Percentiles rank a stretch among this genome's conserved stretches.
Evolutionary conservation across 345 rosid species (phyloP).

Genomic region (Mallotus nudiflorus): DNA sequence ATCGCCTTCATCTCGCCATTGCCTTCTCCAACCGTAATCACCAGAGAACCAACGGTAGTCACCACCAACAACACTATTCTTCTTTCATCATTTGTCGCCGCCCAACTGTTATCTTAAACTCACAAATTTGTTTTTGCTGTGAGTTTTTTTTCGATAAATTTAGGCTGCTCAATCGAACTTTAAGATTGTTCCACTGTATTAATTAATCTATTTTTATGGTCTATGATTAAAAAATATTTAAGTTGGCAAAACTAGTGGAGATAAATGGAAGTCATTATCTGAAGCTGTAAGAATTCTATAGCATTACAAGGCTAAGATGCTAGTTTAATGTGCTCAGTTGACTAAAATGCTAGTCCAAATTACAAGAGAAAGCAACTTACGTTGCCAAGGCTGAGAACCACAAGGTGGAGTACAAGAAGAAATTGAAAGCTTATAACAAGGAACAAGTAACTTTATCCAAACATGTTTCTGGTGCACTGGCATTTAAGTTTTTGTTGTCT

Average conservation of each 20-base stretch:
- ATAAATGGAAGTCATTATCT: slow-evolving; percentile 86
- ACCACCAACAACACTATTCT: too few relatives aligned
- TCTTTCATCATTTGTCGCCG: too few relatives aligned
- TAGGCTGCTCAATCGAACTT: neutral
- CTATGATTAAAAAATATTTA: slow-evolving; percentile 13
- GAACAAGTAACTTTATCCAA: too few relatives aligned
- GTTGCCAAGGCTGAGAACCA: slow-evolving; percentile 79
- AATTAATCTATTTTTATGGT: neutral
- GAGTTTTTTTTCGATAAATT: slow-evolving; percentile 22
- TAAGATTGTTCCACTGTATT: too few relatives aligned
- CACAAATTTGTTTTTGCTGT: slow-evolving; percentile 94
- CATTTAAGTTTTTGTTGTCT: too few relatives aligned
- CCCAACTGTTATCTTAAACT: too few relatives aligned
- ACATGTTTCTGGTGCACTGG: neutral
- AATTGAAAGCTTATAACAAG: slow-evolving; percentile 85
- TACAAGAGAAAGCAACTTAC: slow-evolving; percentile 91
- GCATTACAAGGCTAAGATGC: neutral
- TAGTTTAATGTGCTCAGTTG: too few relatives aligned
- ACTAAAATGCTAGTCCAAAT: too few relatives aligned
- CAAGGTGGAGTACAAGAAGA: slow-evolving; percentile 88
- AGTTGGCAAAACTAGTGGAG: slow-evolving; percentile 99
- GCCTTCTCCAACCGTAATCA: too few relatives aligned
- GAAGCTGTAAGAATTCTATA: slow-evolving; percentile 46
- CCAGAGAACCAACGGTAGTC: too few relatives aligned
- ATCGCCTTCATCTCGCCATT: too few relatives aligned